Percentiles rank a stretch among this genome's conserved stretches.
Conservation (phyloP, 1,139 yeast genomes). For the Yamadazyma songkhlaensis region DNA sequence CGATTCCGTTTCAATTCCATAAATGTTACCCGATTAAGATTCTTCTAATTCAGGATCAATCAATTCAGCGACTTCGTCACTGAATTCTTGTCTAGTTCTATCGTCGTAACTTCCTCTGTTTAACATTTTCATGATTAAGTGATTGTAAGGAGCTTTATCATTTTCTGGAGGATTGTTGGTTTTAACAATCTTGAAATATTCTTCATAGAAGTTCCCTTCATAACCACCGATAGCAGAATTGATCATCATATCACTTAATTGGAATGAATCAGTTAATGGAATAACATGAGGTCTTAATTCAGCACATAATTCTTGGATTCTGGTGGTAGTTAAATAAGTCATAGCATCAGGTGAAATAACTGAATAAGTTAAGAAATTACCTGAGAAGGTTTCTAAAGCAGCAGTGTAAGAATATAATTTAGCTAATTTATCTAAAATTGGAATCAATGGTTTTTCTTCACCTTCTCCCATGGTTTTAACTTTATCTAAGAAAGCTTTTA, state of each 20-base stretch:
- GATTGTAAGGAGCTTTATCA: slow-evolving; percentile 41
- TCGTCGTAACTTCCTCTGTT: slow-evolving; percentile 35
- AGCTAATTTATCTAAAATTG: slow-evolving; percentile 26
- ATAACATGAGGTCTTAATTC: slow-evolving; percentile 45
- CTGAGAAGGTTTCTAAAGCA: slow-evolving; percentile 37
- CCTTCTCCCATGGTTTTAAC: slow-evolving; percentile 21
- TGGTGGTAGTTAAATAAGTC: slow-evolving; percentile 28
- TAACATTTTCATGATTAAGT: slow-evolving; percentile 34
- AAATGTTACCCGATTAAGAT: background rate
- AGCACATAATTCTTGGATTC: slow-evolving; percentile 33
- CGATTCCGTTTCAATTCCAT: background rate
- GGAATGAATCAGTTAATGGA: slow-evolving; percentile 49
- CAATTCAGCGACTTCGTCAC: slow-evolving; percentile 33
- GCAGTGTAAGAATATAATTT: slow-evolving; percentile 27
- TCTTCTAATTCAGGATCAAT: slow-evolving; percentile 19
- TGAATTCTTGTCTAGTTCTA: slow-evolving; percentile 42
- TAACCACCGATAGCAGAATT: slow-evolving; percentile 44
- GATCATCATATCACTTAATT: slow-evolving; percentile 41
- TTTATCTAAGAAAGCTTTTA: slow-evolving; percentile 30
- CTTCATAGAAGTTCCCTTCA: slow-evolving; percentile 47
- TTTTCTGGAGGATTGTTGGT: slow-evolving; percentile 32
- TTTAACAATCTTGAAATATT: slow-evolving; percentile 41
- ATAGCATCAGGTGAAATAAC: slow-evolving; percentile 34
- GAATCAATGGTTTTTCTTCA: slow-evolving; percentile 22
- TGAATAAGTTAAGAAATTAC: slow-evolving; percentile 38